Percentiles rank a stretch among this genome's conserved stretches.
Evolutionary conservation across 2,329 filamentous ascomycete species (phyloP).

Genomic region (Pleoardoris graminearum): DNA sequence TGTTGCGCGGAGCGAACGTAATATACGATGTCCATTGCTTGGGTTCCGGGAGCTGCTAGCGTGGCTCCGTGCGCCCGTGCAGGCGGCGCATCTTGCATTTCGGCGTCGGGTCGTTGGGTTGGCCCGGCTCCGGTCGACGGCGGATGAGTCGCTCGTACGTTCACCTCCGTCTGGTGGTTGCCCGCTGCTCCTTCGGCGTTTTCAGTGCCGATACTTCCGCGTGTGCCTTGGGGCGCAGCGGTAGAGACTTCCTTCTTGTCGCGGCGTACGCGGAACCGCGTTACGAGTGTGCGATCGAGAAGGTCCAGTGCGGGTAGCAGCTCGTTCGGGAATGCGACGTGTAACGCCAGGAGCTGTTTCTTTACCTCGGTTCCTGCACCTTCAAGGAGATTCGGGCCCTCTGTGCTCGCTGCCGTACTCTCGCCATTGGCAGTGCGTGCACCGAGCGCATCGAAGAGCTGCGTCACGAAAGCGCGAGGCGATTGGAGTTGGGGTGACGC

Average conservation of each 20-base stretch:
- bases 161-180: no score
- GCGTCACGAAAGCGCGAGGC: slow-evolving; percentile 39
- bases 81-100: background rate
- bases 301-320: slow-evolving; percentile 85
- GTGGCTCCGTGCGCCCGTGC: background rate
- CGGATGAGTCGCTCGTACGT: background rate
- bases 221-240: background rate
- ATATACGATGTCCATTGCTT: slow-evolving; percentile 50
- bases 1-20: slow-evolving; percentile 65
- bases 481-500: slow-evolving; percentile 17
- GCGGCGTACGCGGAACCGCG: slow-evolving; percentile 47
- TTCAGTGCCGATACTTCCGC: background rate
- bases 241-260: background rate
- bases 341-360: slow-evolving; percentile 72
- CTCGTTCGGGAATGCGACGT: slow-evolving; percentile 80
- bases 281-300: slow-evolving; percentile 76
- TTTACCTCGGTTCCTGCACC: slow-evolving; percentile 30
- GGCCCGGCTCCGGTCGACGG: background rate
- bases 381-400: slow-evolving; percentile 47
- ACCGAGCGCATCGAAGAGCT: slow-evolving; percentile 35
- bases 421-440: slow-evolving; percentile 1
- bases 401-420: slow-evolving; percentile 25
- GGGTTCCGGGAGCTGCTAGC: background rate
- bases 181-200: background rate
- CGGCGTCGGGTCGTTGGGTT: background rate